Conservation (phyloP, 2,329 filamentous ascomycete genomes). For the Neofusicoccum parvum region DNA sequence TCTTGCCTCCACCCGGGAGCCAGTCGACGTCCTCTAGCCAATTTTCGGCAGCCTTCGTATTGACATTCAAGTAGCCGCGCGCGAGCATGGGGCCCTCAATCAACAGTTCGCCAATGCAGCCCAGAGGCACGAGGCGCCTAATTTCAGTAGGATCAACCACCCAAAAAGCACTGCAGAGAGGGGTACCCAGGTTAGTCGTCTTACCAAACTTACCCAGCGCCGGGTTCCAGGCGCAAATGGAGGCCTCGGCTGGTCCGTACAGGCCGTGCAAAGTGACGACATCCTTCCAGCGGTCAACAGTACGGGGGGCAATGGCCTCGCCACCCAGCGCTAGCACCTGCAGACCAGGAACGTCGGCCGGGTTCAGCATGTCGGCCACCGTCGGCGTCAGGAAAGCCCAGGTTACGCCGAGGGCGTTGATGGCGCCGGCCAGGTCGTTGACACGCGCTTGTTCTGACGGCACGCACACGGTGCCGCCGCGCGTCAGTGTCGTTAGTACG, state of each 20-base stretch:
- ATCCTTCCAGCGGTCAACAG: slow-evolving; percentile 33
- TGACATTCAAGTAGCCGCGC: slow-evolving; percentile 33
- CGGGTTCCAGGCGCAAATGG: background rate
- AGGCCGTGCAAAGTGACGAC: slow-evolving; percentile 38
- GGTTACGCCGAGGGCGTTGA: background rate
- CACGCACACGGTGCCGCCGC: slow-evolving; percentile 28
- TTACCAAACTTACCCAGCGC: background rate
- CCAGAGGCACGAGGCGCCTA: slow-evolving; percentile 29
- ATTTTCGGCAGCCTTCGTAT: slow-evolving; percentile 25
- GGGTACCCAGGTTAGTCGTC: background rate
- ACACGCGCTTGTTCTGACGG: slow-evolving; percentile 37
- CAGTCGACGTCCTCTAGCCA: slow-evolving; percentile 39
- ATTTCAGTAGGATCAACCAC: slow-evolving; percentile 44
- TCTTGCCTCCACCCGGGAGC: slow-evolving; percentile 23
- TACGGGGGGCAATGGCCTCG: slow-evolving; percentile 31
- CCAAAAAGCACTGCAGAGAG: slow-evolving; percentile 31
- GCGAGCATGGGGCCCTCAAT: slow-evolving; percentile 60
- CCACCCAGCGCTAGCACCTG: slow-evolving; percentile 39
- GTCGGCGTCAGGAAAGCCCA: background rate
- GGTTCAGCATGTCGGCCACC: slow-evolving; percentile 39
- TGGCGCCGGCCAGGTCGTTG: slow-evolving; percentile 7
- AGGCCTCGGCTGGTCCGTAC: slow-evolving; percentile 42
- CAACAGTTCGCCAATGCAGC: slow-evolving; percentile 55
- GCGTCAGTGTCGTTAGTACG: background rate
- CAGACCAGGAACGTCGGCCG: slow-evolving; percentile 43